These are phyloP conservation scores for Populus tomentosa DNA, from an alignment of 441 rosid genomes.

Conservation along the genomic window DNA sequence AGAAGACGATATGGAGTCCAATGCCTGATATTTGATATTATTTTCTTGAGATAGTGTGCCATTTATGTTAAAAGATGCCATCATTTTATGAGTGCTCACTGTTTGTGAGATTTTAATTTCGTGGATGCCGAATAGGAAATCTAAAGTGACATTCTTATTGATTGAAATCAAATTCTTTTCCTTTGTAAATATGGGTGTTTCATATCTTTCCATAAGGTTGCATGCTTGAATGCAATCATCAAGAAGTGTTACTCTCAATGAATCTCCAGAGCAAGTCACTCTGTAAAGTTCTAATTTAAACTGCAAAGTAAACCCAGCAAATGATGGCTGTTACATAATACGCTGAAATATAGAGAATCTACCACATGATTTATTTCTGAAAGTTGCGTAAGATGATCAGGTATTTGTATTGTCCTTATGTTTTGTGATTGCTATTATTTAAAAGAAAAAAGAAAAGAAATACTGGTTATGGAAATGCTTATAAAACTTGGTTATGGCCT, in stretches of 20 bases:
- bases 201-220: neutral
- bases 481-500: neutral
- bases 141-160: slow-evolving; percentile 4
- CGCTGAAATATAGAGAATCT: neutral
- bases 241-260: neutral
- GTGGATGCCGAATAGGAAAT: slow-evolving; percentile 29
- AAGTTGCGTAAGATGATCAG: neutral
- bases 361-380: neutral
- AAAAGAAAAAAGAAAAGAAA: neutral
- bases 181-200: neutral
- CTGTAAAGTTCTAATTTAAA: neutral
- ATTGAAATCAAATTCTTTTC: slow-evolving; percentile 7
- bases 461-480: neutral
- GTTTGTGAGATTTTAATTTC: slow-evolving; percentile 20
- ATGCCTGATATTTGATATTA: slow-evolving; percentile 21
- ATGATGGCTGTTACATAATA: neutral
- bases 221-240: slow-evolving; percentile 1
- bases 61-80: slow-evolving; percentile 16
- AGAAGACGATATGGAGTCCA: slow-evolving; percentile 50
- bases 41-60: slow-evolving; percentile 16
- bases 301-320: neutral
- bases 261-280: neutral
- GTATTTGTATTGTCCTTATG: neutral
- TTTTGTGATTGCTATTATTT: neutral
- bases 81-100: slow-evolving; percentile 17